Percentiles rank a stretch among this genome's conserved stretches.
These are phyloP conservation scores for Intubia oerlemansii DNA, from an alignment of 2,329 filamentous ascomycete genomes.

Conservation along the genomic window DNA sequence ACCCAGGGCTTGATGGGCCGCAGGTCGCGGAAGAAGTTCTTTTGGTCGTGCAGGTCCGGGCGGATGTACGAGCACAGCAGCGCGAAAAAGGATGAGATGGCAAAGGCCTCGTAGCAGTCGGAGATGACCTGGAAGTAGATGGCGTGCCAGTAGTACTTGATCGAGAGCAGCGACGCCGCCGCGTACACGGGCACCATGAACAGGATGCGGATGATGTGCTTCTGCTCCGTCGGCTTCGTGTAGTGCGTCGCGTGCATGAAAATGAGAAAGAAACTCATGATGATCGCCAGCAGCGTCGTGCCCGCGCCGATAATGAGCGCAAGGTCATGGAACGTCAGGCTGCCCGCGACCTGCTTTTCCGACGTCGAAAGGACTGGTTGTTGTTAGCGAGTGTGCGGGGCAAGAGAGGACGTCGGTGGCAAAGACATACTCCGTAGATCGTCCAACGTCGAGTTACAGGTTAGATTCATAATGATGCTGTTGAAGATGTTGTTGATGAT, in stretches of 20 bases:
- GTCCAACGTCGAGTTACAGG: slow-evolving; percentile 22
- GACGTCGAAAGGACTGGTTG: slow-evolving; percentile 21
- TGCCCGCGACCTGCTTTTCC: slow-evolving; percentile 24
- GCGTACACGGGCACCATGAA: slow-evolving; percentile 76
- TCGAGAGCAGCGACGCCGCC: slow-evolving; percentile 49
- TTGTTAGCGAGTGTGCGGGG: slow-evolving; percentile 2
- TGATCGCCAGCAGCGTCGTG: slow-evolving; percentile 26
- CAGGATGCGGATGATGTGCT: slow-evolving; percentile 64
- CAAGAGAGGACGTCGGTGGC: background rate
- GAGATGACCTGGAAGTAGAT: slow-evolving; percentile 66
- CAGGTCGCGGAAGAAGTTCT: slow-evolving; percentile 56
- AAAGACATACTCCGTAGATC: slow-evolving; percentile 18
- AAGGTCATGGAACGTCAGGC: slow-evolving; percentile 31
- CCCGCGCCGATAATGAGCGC: slow-evolving; percentile 28
- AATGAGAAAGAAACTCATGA: slow-evolving; percentile 32
- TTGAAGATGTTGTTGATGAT: background rate
- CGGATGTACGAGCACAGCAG: slow-evolving; percentile 65
- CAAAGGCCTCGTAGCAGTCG: slow-evolving; percentile 78
- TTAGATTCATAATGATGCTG: slow-evolving; percentile 14
- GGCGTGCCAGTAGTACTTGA: slow-evolving; percentile 53
- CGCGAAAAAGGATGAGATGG: slow-evolving; percentile 71
- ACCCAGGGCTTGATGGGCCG: slow-evolving; percentile 50
- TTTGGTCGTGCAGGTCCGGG: slow-evolving; percentile 58
- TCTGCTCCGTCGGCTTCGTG: slow-evolving; percentile 36
- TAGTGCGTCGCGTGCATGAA: slow-evolving; percentile 38